These are phyloP conservation scores for Claviceps sp. DNA, from an alignment of 2,329 filamentous ascomycete genomes.

Conservation along the genomic window DNA sequence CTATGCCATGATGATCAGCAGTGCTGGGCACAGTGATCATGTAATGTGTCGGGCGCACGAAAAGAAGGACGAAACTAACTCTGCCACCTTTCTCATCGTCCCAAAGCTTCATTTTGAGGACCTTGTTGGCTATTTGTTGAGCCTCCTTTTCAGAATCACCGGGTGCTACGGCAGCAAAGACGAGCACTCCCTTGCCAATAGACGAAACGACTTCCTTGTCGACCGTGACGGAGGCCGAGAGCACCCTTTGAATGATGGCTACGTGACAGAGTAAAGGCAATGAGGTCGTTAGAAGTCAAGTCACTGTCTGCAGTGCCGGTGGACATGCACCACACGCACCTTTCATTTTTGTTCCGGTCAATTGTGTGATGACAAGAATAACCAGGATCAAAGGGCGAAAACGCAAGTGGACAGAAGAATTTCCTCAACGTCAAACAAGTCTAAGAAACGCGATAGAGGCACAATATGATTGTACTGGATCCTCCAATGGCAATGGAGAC, in stretches of 20 bases:
- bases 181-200: slow-evolving; percentile 79
- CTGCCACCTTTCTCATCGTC: slow-evolving; percentile 61
- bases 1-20: slow-evolving; percentile 27
- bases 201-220: slow-evolving; percentile 81
- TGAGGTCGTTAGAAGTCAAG: background rate
- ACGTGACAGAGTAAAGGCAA: slow-evolving; percentile 3
- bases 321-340: slow-evolving; percentile 2
- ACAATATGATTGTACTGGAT: background rate
- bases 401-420: background rate
- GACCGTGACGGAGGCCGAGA: slow-evolving; percentile 90
- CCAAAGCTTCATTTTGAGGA: slow-evolving; percentile 86
- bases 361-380: background rate
- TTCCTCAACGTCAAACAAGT: background rate
- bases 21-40: background rate
- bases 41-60: background rate
- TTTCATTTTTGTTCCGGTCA: slow-evolving; percentile 6
- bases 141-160: slow-evolving; percentile 84
- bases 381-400: background rate
- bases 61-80: slow-evolving; percentile 26
- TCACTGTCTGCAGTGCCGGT: background rate
- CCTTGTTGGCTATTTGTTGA: slow-evolving; percentile 68
- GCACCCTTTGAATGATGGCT: slow-evolving; percentile 88
- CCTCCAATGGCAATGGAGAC: too few species aligned
- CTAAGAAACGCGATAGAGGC: background rate
- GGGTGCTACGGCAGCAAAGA: slow-evolving; percentile 82